These are phyloP conservation scores for Ambrosiella beaveri DNA, from an alignment of 2,329 filamentous ascomycete genomes.

Conservation along the genomic window DNA sequence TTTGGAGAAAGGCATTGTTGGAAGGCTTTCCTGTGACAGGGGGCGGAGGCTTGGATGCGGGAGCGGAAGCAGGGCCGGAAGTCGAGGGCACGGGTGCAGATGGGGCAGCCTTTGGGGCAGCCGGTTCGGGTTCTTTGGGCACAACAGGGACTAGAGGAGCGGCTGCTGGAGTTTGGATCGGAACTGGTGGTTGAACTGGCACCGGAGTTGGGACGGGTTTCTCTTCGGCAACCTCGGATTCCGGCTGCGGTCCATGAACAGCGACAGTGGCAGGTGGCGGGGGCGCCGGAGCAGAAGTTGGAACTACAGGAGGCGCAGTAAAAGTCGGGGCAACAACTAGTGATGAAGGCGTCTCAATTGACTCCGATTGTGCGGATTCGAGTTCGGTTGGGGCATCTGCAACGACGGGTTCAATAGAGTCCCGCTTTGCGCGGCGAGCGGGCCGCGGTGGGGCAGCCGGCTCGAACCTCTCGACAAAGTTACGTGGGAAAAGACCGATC, in stretches of 20 bases:
- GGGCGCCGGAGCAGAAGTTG: slow-evolving; percentile 16
- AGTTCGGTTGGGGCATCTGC: slow-evolving; percentile 15
- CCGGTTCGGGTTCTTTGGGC: slow-evolving; percentile 15
- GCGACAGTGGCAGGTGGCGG: slow-evolving; percentile 14
- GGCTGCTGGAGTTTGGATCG: slow-evolving; percentile 2
- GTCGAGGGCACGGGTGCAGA: slow-evolving; percentile 19
- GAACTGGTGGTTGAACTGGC: neutral
- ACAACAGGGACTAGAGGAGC: slow-evolving; percentile 18
- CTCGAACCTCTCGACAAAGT: slow-evolving; percentile 95
- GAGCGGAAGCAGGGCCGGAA: slow-evolving; percentile 26
- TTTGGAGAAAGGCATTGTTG: slow-evolving; percentile 72
- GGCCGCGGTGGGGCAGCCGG: slow-evolving; percentile 79
- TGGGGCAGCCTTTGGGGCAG: slow-evolving; percentile 23
- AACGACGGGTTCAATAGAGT: slow-evolving; percentile 24
- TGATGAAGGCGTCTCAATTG: slow-evolving; percentile 6
- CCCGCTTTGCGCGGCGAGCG: slow-evolving; percentile 55
- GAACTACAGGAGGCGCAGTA: slow-evolving; percentile 11
- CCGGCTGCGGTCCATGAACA: neutral
- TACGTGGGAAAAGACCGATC: slow-evolving; percentile 83
- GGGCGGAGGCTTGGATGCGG: slow-evolving; percentile 22
- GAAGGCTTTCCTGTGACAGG: slow-evolving; percentile 57
- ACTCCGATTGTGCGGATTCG: slow-evolving; percentile 2
- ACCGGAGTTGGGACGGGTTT: neutral
- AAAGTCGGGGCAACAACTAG: neutral
- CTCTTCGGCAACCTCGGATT: neutral